Evolutionary conservation across 108 stramenopile species (phyloP), one percentile per base, ranked within the genome.

Genomic region (Bacterosira constricta): DNA sequence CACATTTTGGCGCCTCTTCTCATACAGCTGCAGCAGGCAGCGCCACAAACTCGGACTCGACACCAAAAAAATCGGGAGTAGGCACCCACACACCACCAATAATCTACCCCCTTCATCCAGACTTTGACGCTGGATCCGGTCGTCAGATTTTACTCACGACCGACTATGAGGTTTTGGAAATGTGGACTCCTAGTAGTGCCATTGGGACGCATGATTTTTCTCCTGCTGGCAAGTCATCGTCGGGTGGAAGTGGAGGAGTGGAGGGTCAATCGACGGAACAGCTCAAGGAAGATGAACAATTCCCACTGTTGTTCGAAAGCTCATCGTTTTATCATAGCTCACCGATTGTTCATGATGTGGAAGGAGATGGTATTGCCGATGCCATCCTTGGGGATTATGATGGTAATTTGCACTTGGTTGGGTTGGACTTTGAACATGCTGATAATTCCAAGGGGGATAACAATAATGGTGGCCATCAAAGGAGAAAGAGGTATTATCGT

Each of bases 131-230:
- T 0, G 92, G 91, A 60, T 88, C 89, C 13, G 91, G 92, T 9
- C 63, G 86, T 20, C 92, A 93, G 71, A 87, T 93, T 30, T 29
- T 93, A 10, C 67, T 84, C 45, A 75, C 85, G 23, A 87, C 89
- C 17, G 85, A 89, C 44, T 93, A 86, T 54, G 92, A 93, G 55
- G 85, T 89, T 68, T 78, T 93, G 62, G 89, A 90, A 67, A 51
- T 93, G 75, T 73, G 88, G 79, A 85, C 89, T 9, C 86, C 91
- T n/a, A 60, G 71, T 29, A 72, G 71, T 68, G 52, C 66, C 23
- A 52, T 72, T 35, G 79, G 79, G 10, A 52, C 62, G n/a, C 68
- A 65, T 49, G 52, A 49, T 49, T 49, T 25, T 3, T 11, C 7
- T 8, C 23, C 39, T 0, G 67, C 44, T 35, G 37, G 49, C 34